phyloP scores from a whole-genome alignment of 2,329 filamentous ascomycete species.

The Exophiala sp. region DNA sequence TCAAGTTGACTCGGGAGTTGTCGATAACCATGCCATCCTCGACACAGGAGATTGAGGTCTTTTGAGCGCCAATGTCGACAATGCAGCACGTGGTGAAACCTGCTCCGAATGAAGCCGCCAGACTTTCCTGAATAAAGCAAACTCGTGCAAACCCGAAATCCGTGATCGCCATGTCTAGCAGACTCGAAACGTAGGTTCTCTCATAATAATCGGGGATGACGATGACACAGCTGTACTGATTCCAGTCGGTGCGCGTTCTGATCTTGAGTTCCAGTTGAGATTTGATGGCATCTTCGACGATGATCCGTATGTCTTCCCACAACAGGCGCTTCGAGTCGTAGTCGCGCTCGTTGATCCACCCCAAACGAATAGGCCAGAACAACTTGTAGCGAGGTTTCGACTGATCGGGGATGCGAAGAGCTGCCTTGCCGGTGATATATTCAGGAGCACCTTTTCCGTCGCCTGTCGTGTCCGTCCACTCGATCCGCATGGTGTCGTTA shows the following conservation, averaged over 20 bases:
- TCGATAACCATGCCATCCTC: slow-evolving; percentile 94
- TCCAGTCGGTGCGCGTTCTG: slow-evolving; percentile 59
- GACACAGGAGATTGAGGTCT: slow-evolving; percentile 94
- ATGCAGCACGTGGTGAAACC: slow-evolving; percentile 92
- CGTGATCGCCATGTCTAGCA: slow-evolving; percentile 76
- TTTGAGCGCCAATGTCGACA: slow-evolving; percentile 92
- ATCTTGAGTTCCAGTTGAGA: slow-evolving; percentile 68
- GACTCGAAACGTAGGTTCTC: slow-evolving; percentile 78
- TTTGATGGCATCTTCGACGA: slow-evolving; percentile 79
- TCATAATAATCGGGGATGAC: slow-evolving; percentile 96
- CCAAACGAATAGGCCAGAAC: slow-evolving; percentile 83
- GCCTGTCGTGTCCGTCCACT: slow-evolving; percentile 80
- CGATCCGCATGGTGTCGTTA: slow-evolving; percentile 87
- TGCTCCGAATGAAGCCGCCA: slow-evolving; percentile 89
- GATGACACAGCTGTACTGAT: slow-evolving; percentile 91
- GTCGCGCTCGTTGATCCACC: slow-evolving; percentile 84
- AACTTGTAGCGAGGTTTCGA: slow-evolving; percentile 86
- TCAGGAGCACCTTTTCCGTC: slow-evolving; percentile 55
- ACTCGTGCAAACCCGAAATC: slow-evolving; percentile 86
- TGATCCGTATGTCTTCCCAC: slow-evolving; percentile 77
- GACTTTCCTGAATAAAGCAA: slow-evolving; percentile 92
- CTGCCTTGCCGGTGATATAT: slow-evolving; percentile 74
- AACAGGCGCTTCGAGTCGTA: slow-evolving; percentile 74
- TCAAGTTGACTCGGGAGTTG: slow-evolving; percentile 89
- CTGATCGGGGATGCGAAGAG: slow-evolving; percentile 79